Conservation (phyloP, 2,329 filamentous ascomycete species). For the Beauveria brongniartii region DNA sequence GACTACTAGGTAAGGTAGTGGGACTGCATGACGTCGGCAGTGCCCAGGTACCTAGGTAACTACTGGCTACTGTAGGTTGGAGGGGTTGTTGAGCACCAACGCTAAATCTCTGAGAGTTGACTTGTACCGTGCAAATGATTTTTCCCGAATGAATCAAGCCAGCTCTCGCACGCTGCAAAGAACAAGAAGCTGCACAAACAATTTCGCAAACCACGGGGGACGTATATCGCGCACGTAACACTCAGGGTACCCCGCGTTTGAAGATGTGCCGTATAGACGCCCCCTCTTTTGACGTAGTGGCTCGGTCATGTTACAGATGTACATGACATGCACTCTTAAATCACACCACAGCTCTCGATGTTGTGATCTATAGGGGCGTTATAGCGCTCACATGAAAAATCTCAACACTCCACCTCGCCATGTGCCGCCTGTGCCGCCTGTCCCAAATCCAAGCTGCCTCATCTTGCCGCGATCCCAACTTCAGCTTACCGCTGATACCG, state of each 20-base stretch:
- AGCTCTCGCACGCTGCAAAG: not conserved
- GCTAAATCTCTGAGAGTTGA: not conserved
- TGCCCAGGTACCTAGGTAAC: not conserved
- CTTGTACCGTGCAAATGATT: not conserved
- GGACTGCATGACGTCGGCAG: not conserved
- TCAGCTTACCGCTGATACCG: not conserved
- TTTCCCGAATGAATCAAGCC: not conserved
- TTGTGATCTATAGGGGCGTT: no score
- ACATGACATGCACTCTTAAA: not conserved
- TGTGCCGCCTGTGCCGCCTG: not conserved
- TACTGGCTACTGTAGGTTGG: not conserved
- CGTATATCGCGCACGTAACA: not conserved
- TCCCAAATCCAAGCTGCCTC: not conserved
- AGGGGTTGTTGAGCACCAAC: no score
- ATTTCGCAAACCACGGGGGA: not conserved
- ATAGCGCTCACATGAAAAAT: not conserved
- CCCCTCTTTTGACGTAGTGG: slow-evolving; percentile 4
- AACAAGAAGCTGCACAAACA: not conserved
- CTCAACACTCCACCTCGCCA: not conserved
- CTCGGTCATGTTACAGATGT: not conserved
- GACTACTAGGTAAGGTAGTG: not conserved
- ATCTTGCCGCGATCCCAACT: not conserved
- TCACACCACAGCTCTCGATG: not conserved
- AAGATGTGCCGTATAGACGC: not conserved
- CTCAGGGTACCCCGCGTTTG: slow-evolving; percentile 3